Evolutionary conservation across 2,329 filamentous ascomycete genomes (phyloP).

Genomic region (Sporothrix variecibatus): DNA sequence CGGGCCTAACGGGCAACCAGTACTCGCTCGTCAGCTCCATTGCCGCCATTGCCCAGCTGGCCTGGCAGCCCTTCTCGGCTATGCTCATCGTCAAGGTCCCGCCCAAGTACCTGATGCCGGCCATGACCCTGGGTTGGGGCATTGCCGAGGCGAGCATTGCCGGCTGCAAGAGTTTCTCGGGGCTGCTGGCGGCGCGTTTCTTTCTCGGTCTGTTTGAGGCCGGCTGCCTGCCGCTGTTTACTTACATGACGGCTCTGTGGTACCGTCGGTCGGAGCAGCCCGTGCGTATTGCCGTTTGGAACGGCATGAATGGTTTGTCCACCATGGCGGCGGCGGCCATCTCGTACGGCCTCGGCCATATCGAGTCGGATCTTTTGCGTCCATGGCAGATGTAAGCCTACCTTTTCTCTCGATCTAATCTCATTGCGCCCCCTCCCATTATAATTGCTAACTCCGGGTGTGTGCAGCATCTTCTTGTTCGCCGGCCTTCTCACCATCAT

Average conservation of each 20-base stretch:
- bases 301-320: slow-evolving; percentile 60
- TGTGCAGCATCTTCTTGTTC: slow-evolving; percentile 56
- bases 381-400: background rate
- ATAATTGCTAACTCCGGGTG: background rate
- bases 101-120: slow-evolving; percentile 59
- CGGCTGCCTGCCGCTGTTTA: slow-evolving; percentile 48
- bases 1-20: slow-evolving; percentile 52
- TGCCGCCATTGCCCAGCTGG: slow-evolving; percentile 60
- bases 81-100: slow-evolving; percentile 63
- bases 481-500: slow-evolving; percentile 62
- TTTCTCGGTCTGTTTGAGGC: slow-evolving; percentile 42
- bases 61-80: slow-evolving; percentile 62
- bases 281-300: slow-evolving; percentile 65
- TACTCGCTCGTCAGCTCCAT: slow-evolving; percentile 62
- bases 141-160: slow-evolving; percentile 43
- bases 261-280: slow-evolving; percentile 60
- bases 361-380: background rate
- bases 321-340: slow-evolving; percentile 58
- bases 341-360: background rate
- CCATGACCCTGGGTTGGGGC: slow-evolving; percentile 49
- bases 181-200: slow-evolving; percentile 37
- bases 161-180: slow-evolving; percentile 34
- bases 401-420: background rate
- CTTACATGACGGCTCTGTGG: slow-evolving; percentile 51
- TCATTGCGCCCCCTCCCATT: no score